Percentiles rank a stretch among this genome's conserved stretches.
These are phyloP conservation scores for Solioccasus polychromus DNA, from an alignment of 768 basidiomycete species.

Conservation along the genomic window DNA sequence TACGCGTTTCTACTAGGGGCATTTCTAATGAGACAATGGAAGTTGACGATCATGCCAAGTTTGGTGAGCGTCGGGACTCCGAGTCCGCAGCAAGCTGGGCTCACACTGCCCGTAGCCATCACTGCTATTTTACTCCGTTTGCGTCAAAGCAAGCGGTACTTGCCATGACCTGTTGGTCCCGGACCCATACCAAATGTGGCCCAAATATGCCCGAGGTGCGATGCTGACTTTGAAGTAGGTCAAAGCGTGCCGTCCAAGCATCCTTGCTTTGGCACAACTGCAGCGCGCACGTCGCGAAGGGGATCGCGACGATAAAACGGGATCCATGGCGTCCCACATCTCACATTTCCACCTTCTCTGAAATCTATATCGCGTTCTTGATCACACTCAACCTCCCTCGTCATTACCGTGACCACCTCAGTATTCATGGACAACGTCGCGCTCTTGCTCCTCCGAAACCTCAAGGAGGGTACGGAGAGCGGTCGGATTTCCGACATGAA, in stretches of 20 bases:
- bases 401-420: slow-evolving; percentile 7
- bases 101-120: too few species aligned
- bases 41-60: too few species aligned
- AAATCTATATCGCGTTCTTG: not conserved
- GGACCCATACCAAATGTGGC: slow-evolving; percentile 3
- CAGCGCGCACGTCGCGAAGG: slow-evolving; percentile 2
- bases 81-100: too few species aligned
- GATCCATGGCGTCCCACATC: slow-evolving; percentile 1
- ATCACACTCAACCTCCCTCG: not conserved
- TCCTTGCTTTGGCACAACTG: slow-evolving; percentile 15
- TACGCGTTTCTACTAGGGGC: too few species aligned
- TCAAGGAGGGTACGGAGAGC: slow-evolving; percentile 10
- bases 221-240: not conserved
- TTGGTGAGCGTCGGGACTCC: too few species aligned
- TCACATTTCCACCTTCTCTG: not conserved
- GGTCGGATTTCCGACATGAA: slow-evolving; percentile 9
- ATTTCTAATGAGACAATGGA: too few species aligned
- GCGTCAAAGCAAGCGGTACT: too few species aligned
- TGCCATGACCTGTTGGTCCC: too few species aligned
- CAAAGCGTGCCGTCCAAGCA: slow-evolving; percentile 17
- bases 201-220: slow-evolving; percentile 13
- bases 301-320: slow-evolving; percentile 11
- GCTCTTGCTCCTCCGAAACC: slow-evolving; percentile 8
- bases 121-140: too few species aligned
- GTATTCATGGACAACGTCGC: not conserved